Conservation (phyloP, 2,329 filamentous ascomycete species). For the Penicillium sp. region DNA sequence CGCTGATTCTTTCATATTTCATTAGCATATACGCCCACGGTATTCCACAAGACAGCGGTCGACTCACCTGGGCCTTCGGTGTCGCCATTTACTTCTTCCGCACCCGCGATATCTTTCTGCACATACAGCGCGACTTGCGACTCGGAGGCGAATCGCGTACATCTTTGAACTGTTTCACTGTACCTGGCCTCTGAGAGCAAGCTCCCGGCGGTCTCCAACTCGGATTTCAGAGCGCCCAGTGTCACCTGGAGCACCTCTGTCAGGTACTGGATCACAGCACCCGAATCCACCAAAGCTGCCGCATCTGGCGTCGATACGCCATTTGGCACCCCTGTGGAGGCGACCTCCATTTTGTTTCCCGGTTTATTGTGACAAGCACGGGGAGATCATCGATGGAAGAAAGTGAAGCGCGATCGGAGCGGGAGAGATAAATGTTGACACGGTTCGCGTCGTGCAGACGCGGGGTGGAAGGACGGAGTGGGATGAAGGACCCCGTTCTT, state of each 20-base stretch:
- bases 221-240: slow-evolving; percentile 70
- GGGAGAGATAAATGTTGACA: slow-evolving; percentile 17
- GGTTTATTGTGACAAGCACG: slow-evolving; percentile 25
- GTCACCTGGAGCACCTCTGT: slow-evolving; percentile 68
- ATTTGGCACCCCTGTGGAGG: slow-evolving; percentile 36
- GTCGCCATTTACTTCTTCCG: slow-evolving; percentile 47
- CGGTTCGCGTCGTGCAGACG: slow-evolving; percentile 16
- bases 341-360: slow-evolving; percentile 38
- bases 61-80: slow-evolving; percentile 43
- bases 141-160: slow-evolving; percentile 85
- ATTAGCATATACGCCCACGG: slow-evolving; percentile 6
- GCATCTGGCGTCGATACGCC: slow-evolving; percentile 33
- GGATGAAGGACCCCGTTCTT: slow-evolving; percentile 2
- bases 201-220: slow-evolving; percentile 78
- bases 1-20: slow-evolving; percentile 24
- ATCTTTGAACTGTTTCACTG: slow-evolving; percentile 79
- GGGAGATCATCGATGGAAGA: slow-evolving; percentile 33
- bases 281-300: slow-evolving; percentile 58
- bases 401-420: slow-evolving; percentile 16
- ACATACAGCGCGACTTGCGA: slow-evolving; percentile 85
- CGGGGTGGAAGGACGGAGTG: background rate
- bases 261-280: slow-evolving; percentile 68
- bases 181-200: slow-evolving; percentile 72
- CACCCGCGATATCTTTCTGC: slow-evolving; percentile 68
- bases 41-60: background rate